Evolutionary conservation across 2,329 filamentous ascomycete species (phyloP), one percentile per base, ranked within the genome.

Genomic region (Aspergillus caelatus): DNA sequence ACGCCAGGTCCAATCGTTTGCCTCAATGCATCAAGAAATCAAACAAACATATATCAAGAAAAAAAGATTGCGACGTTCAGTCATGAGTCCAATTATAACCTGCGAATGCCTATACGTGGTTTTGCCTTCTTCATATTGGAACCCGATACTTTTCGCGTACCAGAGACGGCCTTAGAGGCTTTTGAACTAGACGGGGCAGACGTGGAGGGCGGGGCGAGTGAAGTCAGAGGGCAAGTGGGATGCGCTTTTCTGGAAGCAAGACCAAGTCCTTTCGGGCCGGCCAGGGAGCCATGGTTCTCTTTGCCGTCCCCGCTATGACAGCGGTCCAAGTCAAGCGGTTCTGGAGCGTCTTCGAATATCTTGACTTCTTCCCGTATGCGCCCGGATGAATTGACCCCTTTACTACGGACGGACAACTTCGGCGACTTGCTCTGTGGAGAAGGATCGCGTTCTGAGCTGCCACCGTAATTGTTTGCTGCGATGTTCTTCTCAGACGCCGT

Each of bases 401-500:
- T 68, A 48, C 66, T 67, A 10, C 69, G 65, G 8, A 73, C 60
- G 12, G 70, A 69, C 21, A 76, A 72, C 63, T 77, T 79, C 0
- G 77, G 76, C 1, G 77, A 75, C 67, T 80, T 80, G 10, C 75
- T 66, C 21, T 70, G 70, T 14, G 71, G 74, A 11, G 71, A 72
- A 45, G 52, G 32, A 41, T 67, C 67, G 4, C 62, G 61, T n/a
- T 69, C 66, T 14, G 55, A 23, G 36, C 34, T 16, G 60, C 67
- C 60, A 36, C 52, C 54, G 45, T 62, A 61, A 52, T 63, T 62
- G 53, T 80, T 80, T 14, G 78, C 78, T 11, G 73, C 73, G 60
- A 82, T 79, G 54, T 81, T 82, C 61, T 74, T 72, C 52, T 80
- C 77, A 4, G 80, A 81, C 6, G 74, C 70, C 14, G 71, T 77